Conservation (phyloP, 1,284 basidiomycete species). For the Gastroboletus turbinatus region DNA sequence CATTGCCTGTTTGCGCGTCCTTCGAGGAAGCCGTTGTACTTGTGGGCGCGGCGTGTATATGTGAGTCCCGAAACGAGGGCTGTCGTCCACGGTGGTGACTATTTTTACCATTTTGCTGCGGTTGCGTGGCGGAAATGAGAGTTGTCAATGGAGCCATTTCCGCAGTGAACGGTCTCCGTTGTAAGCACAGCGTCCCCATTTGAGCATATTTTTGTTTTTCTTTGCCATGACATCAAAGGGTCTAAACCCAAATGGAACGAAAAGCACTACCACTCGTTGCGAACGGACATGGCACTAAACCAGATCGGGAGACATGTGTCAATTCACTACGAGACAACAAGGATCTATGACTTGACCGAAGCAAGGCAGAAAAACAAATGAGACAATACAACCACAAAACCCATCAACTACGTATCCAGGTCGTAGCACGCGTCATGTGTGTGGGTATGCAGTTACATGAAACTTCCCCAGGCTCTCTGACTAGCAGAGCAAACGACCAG, state of each 20-base stretch:
- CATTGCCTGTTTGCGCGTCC: constrained; percentile 4
- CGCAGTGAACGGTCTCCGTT: constrained; percentile 4
- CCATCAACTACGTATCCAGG: constrained; percentile 32
- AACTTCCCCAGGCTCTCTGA: constrained; percentile 15
- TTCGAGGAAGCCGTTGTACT: background rate
- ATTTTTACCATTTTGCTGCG: constrained; percentile 23
- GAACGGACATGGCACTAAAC: constrained; percentile 1
- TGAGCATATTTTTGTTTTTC: no score
- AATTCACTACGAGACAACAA: constrained; percentile 15
- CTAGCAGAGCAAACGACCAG: constrained; percentile 20
- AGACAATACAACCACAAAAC: constrained; percentile 14
- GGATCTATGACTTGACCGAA: constrained; percentile 27
- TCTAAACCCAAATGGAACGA: no score
- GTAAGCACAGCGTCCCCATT: constrained; percentile 2
- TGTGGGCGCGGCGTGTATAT: background rate
- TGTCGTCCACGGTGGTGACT: background rate
- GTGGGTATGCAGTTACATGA: constrained; percentile 14
- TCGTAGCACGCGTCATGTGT: constrained; percentile 23
- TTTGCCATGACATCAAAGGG: no score
- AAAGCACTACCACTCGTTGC: background rate
- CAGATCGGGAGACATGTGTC: background rate
- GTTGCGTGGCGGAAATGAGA: constrained; percentile 19
- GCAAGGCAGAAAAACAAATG: constrained; percentile 26
- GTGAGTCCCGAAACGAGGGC: background rate
- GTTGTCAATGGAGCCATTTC: constrained; percentile 2